A percentile compares a stretch with the other conserved stretches of the same genome.
These are phyloP conservation scores for Phytopythium ostracodes DNA, from an alignment of 352 stramenopile genomes.

Conservation along the genomic window DNA sequence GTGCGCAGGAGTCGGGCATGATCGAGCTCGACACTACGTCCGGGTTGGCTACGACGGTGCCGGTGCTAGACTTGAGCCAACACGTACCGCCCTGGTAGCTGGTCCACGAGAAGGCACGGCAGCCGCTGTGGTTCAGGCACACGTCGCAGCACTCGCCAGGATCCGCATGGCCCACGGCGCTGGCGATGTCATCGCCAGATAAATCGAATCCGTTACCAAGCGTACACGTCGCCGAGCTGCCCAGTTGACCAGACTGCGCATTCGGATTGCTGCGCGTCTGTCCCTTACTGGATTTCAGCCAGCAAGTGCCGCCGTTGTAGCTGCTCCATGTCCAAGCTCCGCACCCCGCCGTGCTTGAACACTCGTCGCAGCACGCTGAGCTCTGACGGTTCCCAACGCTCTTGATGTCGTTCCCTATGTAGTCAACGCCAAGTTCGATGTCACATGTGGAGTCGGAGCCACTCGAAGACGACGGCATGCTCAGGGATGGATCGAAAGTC, in stretches of 20 bases:
- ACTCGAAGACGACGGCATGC: slow-evolving; percentile 9
- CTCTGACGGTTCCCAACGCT: neutral
- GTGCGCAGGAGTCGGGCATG: too few species aligned
- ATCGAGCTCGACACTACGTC: too few species aligned
- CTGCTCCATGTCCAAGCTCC: slow-evolving; percentile 7
- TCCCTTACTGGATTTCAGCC: too few species aligned
- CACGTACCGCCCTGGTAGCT: slow-evolving; percentile 40
- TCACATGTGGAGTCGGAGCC: neutral
- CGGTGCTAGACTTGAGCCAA: slow-evolving; percentile 41
- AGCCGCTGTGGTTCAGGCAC: too few species aligned
- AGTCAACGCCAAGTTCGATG: neutral
- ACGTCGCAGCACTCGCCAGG: too few species aligned
- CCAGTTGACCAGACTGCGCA: too few species aligned
- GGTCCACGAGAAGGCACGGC: slow-evolving; percentile 27
- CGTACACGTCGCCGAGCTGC: too few species aligned
- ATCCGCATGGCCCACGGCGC: too few species aligned
- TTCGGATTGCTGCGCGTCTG: too few species aligned
- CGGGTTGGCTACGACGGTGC: too few species aligned
- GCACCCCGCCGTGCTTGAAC: neutral
- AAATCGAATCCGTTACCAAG: too few species aligned
- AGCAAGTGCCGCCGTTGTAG: slow-evolving; percentile 22
- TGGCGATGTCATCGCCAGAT: too few species aligned
- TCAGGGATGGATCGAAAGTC: slow-evolving; percentile 20
- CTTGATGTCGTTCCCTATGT: slow-evolving; percentile 4
- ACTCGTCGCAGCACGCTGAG: slow-evolving; percentile 4